Evolutionary conservation across 108 stramenopile species (phyloP).

Genomic region (Cyclotella sp.): DNA sequence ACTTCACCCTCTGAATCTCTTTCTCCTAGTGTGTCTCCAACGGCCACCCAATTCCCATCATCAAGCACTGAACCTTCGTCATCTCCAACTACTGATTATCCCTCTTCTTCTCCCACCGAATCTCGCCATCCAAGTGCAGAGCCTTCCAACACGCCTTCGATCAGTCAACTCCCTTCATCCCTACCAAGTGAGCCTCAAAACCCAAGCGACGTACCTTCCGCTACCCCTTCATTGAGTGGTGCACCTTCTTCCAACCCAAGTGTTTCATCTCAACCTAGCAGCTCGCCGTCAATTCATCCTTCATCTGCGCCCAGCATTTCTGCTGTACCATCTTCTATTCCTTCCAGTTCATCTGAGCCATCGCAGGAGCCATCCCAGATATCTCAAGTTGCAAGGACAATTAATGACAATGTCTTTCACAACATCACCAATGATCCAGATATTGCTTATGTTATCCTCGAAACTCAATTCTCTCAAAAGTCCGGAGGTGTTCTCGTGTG

Average conservation of each 20-base stretch:
- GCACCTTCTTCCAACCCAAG: background rate
- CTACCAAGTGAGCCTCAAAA: constrained; percentile 1
- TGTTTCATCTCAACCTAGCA: background rate
- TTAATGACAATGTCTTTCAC: constrained; percentile 23
- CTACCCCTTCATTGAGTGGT: background rate
- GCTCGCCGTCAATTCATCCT: background rate
- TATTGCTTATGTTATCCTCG: constrained; percentile 15
- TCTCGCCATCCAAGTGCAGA: background rate
- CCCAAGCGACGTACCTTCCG: constrained; percentile 9
- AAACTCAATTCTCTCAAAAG: constrained; percentile 2
- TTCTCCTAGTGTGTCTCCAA: background rate
- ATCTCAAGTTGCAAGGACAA: constrained; percentile 16
- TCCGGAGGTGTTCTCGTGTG: constrained; percentile 36
- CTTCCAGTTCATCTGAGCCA: background rate
- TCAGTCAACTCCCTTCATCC: background rate
- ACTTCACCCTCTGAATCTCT: background rate
- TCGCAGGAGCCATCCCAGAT: constrained; percentile 13
- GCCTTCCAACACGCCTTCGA: constrained; percentile 5
- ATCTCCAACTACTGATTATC: background rate
- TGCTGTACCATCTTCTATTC: constrained; percentile 3
- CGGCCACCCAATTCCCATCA: background rate
- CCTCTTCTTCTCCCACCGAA: background rate
- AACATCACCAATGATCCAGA: constrained; percentile 17
- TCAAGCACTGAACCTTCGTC: background rate
- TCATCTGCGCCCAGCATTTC: constrained; percentile 1